phyloP scores from a whole-genome alignment of 2,329 filamentous ascomycete genomes.

The Apiospora phragmitis region DNA sequence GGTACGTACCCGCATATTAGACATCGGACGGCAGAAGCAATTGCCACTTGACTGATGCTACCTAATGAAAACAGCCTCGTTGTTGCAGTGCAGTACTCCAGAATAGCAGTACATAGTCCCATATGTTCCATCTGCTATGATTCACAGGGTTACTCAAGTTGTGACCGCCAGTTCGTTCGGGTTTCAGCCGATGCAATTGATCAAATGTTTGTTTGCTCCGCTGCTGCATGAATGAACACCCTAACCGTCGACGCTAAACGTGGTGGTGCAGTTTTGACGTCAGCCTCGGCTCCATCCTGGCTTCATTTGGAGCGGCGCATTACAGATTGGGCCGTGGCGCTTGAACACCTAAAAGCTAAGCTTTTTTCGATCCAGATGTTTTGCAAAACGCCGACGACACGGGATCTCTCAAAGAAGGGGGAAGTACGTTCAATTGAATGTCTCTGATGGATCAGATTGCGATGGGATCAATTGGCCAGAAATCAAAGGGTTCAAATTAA shows the following conservation, averaged over 20 bases:
- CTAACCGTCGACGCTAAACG: neutral
- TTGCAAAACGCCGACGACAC: neutral
- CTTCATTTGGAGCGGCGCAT: neutral
- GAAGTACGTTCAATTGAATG: neutral
- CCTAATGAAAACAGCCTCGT: neutral
- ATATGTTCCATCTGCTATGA: neutral
- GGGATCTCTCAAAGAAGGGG: neutral
- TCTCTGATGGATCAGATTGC: neutral
- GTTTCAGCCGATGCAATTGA: neutral
- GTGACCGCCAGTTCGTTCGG: neutral
- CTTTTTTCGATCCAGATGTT: neutral
- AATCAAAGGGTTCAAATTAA: neutral
- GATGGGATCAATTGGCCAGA: neutral
- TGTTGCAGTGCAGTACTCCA: neutral
- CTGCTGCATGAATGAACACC: neutral
- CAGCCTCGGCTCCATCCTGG: conserved; percentile 1
- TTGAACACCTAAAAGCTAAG: neutral
- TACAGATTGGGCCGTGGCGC: neutral
- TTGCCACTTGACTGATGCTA: neutral
- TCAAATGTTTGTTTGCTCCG: neutral
- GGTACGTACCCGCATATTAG: neutral
- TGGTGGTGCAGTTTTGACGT: neutral
- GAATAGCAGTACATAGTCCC: neutral
- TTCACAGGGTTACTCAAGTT: neutral
- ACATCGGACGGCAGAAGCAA: neutral